A percentile compares a stretch with the other conserved stretches of the same genome.
These are phyloP conservation scores for Tylopilus intermedius DNA, from an alignment of 768 basidiomycete genomes.

Conservation along the genomic window DNA sequence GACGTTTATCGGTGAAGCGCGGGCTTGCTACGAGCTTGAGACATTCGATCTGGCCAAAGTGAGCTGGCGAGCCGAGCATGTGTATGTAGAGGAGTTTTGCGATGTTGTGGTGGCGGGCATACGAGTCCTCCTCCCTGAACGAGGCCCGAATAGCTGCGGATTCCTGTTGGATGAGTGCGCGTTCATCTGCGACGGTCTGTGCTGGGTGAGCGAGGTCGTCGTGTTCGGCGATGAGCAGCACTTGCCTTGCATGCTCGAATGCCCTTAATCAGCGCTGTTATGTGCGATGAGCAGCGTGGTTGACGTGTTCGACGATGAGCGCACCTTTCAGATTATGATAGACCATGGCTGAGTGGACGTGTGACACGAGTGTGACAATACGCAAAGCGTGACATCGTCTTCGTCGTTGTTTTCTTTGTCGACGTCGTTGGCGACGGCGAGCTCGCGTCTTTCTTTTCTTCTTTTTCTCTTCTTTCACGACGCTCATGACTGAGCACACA, in stretches of 20 bases:
- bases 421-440: slow-evolving; percentile 22
- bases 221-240: slow-evolving; percentile 12
- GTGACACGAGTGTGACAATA: slow-evolving; percentile 24
- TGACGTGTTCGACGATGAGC: slow-evolving; percentile 10
- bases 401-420: slow-evolving; percentile 11
- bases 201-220: slow-evolving; percentile 19
- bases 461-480: neutral
- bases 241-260: slow-evolving; percentile 93
- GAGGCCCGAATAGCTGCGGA: slow-evolving; percentile 95
- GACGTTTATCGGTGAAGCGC: slow-evolving; percentile 90
- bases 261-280: slow-evolving; percentile 89
- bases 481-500: slow-evolving; percentile 18
- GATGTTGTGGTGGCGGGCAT: slow-evolving; percentile 92
- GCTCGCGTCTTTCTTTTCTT: slow-evolving; percentile 1
- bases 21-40: slow-evolving; percentile 92
- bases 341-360: slow-evolving; percentile 47
- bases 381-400: slow-evolving; percentile 15
- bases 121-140: slow-evolving; percentile 95
- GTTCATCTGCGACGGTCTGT: slow-evolving; percentile 97
- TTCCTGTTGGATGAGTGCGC: slow-evolving; percentile 93
- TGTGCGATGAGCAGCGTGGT: slow-evolving; percentile 18
- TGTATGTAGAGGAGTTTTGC: slow-evolving; percentile 98
- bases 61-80: slow-evolving; percentile 97
- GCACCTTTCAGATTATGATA: slow-evolving; percentile 85
- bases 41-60: slow-evolving; percentile 99